A percentile compares a stretch with the other conserved stretches of the same genome.
These are phyloP conservation scores for Niveomyces coronatus DNA, from an alignment of 2,329 filamentous ascomycete species.

Conservation along the genomic window DNA sequence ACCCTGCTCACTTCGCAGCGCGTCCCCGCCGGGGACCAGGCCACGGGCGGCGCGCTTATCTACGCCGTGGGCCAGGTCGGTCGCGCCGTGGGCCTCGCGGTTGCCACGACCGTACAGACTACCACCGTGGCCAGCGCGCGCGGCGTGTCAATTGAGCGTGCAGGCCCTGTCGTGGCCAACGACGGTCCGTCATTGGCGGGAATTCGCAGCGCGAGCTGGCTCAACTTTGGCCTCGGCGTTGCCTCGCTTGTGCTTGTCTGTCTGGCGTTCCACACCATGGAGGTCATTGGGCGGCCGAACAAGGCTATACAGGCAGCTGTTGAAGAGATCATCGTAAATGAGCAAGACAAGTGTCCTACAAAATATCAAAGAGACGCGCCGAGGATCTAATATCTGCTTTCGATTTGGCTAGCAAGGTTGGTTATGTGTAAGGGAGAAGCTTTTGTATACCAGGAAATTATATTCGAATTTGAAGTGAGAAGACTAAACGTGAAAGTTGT, in stretches of 20 bases:
- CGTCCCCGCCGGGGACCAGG: conserved; percentile 53
- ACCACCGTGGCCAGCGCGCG: conserved; percentile 44
- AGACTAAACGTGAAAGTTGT: no score
- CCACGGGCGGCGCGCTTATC: conserved; percentile 56
- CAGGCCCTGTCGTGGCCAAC: conserved; percentile 30
- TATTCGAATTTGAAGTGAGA: no score
- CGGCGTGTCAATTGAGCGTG: conserved; percentile 31
- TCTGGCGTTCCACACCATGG: conserved; percentile 39
- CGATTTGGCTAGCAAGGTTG: background rate
- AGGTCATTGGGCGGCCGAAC: conserved; percentile 43
- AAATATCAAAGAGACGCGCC: background rate
- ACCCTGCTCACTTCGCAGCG: conserved; percentile 55
- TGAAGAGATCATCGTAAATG: conserved; percentile 13
- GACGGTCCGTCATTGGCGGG: conserved; percentile 37
- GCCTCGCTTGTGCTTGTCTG: conserved; percentile 33
- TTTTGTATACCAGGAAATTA: no score
- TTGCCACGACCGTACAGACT: conserved; percentile 55
- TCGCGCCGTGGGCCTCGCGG: conserved; percentile 52
- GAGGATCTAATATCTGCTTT: background rate
- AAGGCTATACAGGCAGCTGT: conserved; percentile 9
- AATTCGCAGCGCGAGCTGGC: conserved; percentile 40
- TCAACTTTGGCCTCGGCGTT: conserved; percentile 39
- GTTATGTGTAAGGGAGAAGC: no score
- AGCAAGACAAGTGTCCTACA: background rate
- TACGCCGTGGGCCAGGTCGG: conserved; percentile 58